Conservation (phyloP, 257 asterid genomes). For the Nicotiana paniculata region DNA sequence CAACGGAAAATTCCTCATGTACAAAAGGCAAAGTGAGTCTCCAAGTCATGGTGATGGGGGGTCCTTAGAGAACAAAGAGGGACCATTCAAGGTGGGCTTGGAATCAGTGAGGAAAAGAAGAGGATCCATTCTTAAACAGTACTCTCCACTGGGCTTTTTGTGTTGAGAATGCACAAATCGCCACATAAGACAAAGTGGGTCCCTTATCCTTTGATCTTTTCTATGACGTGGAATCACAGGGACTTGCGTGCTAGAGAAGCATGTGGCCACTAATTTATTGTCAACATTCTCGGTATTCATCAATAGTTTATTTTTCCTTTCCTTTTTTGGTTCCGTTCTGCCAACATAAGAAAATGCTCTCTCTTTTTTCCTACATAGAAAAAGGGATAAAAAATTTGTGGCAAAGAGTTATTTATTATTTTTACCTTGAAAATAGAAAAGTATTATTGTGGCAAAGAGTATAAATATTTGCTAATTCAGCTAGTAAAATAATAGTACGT, state of each 20-base stretch:
- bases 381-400: no score
- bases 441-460: no score
- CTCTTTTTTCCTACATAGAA: no score
- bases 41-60: background rate
- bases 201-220: background rate
- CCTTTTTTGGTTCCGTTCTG: no score
- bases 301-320: background rate
- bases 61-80: background rate
- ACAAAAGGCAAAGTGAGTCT: background rate
- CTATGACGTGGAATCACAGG: background rate
- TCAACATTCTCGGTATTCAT: background rate
- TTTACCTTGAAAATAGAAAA: no score
- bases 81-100: constrained; percentile 1
- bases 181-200: background rate
- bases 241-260: background rate
- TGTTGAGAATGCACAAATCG: background rate
- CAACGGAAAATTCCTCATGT: background rate
- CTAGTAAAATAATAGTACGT: no score
- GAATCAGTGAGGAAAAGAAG: background rate
- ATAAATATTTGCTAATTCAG: no score
- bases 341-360: no score
- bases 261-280: background rate
- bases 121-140: background rate
- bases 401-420: no score
- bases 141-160: background rate